These are phyloP conservation scores for Pterocarpus santalinus DNA, from an alignment of 306 rosid species.

Conservation along the genomic window DNA sequence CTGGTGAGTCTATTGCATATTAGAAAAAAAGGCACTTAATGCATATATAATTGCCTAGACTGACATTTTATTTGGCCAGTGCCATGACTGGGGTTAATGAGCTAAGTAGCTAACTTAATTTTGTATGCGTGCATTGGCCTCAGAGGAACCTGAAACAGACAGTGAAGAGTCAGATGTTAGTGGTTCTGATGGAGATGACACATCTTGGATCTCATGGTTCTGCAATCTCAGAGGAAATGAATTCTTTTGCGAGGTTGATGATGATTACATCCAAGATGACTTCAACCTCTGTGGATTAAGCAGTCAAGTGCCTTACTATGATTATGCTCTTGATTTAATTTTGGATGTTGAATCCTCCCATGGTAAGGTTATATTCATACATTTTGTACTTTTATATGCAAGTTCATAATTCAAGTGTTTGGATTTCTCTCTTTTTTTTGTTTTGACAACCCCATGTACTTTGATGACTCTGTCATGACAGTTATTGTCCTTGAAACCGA, in stretches of 20 bases:
- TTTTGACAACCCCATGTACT: background rate
- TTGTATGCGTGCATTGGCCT: constrained; percentile 48
- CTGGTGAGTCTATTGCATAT: background rate
- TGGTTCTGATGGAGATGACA: constrained; percentile 98
- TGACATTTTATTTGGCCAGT: background rate
- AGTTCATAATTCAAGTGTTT: background rate
- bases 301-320: constrained; percentile 99
- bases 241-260: constrained; percentile 98
- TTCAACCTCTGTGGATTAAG: constrained; percentile 98
- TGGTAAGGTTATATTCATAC: constrained; percentile 59
- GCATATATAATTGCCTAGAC: background rate
- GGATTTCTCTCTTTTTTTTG: background rate
- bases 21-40: background rate
- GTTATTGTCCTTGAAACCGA: background rate
- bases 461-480: constrained; percentile 1
- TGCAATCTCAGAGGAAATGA: constrained; percentile 98
- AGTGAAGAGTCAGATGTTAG: constrained; percentile 98
- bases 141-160: constrained; percentile 96
- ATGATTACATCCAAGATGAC: constrained; percentile 97
- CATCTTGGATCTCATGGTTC: constrained; percentile 99
- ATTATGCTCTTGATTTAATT: constrained; percentile 97
- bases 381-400: background rate
- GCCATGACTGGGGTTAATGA: background rate
- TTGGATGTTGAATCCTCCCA: constrained; percentile 98
- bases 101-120: constrained; percentile 30